A percentile compares a stretch with the other conserved stretches of the same genome.
Conservation (phyloP, 148 eudicot species). For the Gaultheria prostrata region DNA sequence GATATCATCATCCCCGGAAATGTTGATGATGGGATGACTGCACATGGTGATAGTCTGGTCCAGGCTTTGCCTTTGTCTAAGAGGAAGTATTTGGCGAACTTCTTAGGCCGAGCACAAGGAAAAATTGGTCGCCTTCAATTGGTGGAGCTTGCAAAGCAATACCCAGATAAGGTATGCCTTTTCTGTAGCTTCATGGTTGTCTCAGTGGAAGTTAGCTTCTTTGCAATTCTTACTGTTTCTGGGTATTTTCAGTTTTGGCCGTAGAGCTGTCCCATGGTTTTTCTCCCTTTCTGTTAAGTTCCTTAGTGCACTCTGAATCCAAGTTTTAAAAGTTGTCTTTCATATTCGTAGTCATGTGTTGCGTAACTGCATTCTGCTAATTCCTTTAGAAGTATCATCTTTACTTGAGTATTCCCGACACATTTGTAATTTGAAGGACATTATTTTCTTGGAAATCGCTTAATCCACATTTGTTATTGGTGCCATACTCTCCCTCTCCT, state of each 20-base stretch:
- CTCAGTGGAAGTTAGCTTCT: neutral
- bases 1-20: constrained; percentile 95
- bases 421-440: neutral
- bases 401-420: neutral
- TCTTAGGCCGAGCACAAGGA: constrained; percentile 83
- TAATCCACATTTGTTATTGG: neutral
- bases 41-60: constrained; percentile 43
- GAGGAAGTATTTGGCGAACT: constrained; percentile 84
- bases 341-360: neutral
- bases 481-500: neutral
- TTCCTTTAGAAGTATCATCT: neutral
- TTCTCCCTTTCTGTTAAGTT: neutral
- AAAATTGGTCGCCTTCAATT: constrained; percentile 77
- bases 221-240: constrained; percentile 1
- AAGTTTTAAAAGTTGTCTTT: neutral
- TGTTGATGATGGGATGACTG: constrained; percentile 88
- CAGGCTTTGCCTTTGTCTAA: constrained; percentile 76
- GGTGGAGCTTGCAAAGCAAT: constrained; percentile 76
- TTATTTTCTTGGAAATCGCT: neutral
- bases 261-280: neutral
- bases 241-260: neutral
- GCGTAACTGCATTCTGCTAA: neutral
- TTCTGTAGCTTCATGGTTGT: constrained; percentile 6
- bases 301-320: neutral
- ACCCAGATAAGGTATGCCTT: constrained; percentile 64